Conservation (phyloP, 2,329 filamentous ascomycete species). For the Ceratocystis destructans region DNA sequence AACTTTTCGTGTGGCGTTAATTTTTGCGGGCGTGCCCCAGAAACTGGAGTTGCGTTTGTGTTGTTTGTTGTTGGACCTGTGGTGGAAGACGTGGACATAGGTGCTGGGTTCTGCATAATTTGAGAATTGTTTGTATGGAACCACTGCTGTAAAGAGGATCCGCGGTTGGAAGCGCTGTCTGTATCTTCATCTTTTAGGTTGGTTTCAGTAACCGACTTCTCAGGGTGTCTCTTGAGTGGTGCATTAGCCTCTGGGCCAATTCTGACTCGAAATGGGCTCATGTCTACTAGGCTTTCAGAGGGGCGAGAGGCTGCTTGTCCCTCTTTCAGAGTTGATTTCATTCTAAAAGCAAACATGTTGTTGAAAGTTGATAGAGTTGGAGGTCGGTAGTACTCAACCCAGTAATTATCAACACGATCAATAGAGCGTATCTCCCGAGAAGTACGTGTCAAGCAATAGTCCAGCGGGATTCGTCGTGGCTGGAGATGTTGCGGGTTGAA, state of each 20-base stretch:
- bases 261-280: slow-evolving; percentile 77
- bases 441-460: background rate
- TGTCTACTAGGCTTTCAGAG: slow-evolving; percentile 64
- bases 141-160: slow-evolving; percentile 48
- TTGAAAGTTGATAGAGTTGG: slow-evolving; percentile 74
- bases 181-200: slow-evolving; percentile 32
- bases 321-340: slow-evolving; percentile 79
- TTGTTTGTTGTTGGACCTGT: slow-evolving; percentile 28
- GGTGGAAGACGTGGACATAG: background rate
- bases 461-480: slow-evolving; percentile 42
- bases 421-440: slow-evolving; percentile 29
- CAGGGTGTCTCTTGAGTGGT: slow-evolving; percentile 35
- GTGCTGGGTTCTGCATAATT: background rate
- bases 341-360: slow-evolving; percentile 84
- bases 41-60: slow-evolving; percentile 20
- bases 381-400: slow-evolving; percentile 92
- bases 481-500: slow-evolving; percentile 62
- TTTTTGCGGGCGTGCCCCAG: background rate
- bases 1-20: slow-evolving; percentile 46
- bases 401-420: slow-evolving; percentile 76
- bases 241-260: slow-evolving; percentile 39
- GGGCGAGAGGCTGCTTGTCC: slow-evolving; percentile 29
- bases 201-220: slow-evolving; percentile 52
- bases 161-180: slow-evolving; percentile 29
- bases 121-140: slow-evolving; percentile 25